Evolutionary conservation across 805 yeast species (phyloP).

Genomic region (Danielia oregonensis): DNA sequence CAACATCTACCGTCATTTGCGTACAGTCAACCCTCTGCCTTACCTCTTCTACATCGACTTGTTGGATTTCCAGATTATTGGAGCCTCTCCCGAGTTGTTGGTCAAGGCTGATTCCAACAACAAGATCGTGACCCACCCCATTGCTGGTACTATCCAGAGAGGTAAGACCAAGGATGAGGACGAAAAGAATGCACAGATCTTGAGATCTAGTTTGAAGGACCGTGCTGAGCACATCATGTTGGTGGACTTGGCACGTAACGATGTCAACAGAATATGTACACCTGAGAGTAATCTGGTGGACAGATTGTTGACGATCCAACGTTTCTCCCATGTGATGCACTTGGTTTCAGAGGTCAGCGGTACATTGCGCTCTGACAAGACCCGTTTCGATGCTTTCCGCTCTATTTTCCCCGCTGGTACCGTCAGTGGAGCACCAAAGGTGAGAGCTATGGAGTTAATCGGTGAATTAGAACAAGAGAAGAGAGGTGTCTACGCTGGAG

Average conservation of each 20-base stretch:
- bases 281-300: slow-evolving; percentile 85
- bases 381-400: slow-evolving; percentile 94
- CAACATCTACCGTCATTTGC: slow-evolving; percentile 88
- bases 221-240: slow-evolving; percentile 98
- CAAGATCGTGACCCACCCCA: slow-evolving; percentile 89
- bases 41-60: slow-evolving; percentile 92
- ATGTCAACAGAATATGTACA: slow-evolving; percentile 89
- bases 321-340: slow-evolving; percentile 97
- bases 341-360: slow-evolving; percentile 94
- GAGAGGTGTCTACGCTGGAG: slow-evolving; percentile 97
- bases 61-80: slow-evolving; percentile 88
- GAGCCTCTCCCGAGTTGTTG: slow-evolving; percentile 94
- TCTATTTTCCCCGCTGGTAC: slow-evolving; percentile 99
- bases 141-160: slow-evolving; percentile 93
- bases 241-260: slow-evolving; percentile 96
- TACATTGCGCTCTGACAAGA: slow-evolving; percentile 73
- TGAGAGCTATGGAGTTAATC: slow-evolving; percentile 92
- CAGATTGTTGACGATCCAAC: slow-evolving; percentile 80
- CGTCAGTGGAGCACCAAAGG: slow-evolving; percentile 97
- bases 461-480: slow-evolving; percentile 87
- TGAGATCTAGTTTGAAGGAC: slow-evolving; percentile 79
- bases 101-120: slow-evolving; percentile 74
- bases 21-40: slow-evolving; percentile 97
- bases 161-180: slow-evolving; percentile 93
- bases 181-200: slow-evolving; percentile 69